phyloP scores from a whole-genome alignment of 345 rosid species.

The Rubroshorea leprosula region DNA sequence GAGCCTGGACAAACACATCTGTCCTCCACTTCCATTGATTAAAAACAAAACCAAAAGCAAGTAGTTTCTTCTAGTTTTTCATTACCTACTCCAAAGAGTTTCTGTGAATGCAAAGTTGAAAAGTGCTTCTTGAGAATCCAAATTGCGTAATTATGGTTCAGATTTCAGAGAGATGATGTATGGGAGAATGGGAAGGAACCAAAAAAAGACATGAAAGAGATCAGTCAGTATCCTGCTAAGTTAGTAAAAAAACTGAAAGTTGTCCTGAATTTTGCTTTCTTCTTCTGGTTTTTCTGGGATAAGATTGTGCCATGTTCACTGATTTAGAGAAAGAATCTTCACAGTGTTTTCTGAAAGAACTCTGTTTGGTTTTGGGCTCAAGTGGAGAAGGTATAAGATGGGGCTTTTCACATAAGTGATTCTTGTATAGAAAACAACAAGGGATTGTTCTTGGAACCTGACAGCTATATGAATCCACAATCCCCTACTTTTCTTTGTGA shows the following conservation, averaged over 20 bases:
- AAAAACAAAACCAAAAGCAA: constrained; percentile 6
- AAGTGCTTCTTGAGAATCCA: too few relatives aligned
- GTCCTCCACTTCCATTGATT: constrained; percentile 23
- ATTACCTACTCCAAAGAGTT: too few relatives aligned
- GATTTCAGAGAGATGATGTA: too few relatives aligned
- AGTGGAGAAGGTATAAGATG: constrained; percentile 4
- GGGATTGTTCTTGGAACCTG: constrained; percentile 12
- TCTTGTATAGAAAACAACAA: neutral
- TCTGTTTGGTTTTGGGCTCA: constrained; percentile 8
- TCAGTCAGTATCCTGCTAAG: too few relatives aligned
- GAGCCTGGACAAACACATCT: constrained; percentile 9
- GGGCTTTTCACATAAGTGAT: constrained; percentile 8
- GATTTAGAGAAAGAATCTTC: constrained; percentile 18
- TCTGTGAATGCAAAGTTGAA: too few relatives aligned
- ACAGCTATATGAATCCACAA: constrained; percentile 13
- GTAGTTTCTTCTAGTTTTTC: neutral
- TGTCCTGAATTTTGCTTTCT: constrained; percentile 10
- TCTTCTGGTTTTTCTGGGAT: constrained; percentile 5
- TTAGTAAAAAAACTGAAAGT: too few relatives aligned
- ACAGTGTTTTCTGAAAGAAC: constrained; percentile 3
- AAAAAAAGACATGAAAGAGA: too few relatives aligned
- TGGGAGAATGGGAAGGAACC: too few relatives aligned
- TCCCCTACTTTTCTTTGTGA: constrained; percentile 1
- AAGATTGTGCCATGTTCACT: constrained; percentile 6
- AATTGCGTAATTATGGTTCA: neutral